Percentiles rank a stretch among this genome's conserved stretches.
Evolutionary conservation across 202 grass and related monocot genomes (phyloP).

Genomic region (Alloteropsis angusta): DNA sequence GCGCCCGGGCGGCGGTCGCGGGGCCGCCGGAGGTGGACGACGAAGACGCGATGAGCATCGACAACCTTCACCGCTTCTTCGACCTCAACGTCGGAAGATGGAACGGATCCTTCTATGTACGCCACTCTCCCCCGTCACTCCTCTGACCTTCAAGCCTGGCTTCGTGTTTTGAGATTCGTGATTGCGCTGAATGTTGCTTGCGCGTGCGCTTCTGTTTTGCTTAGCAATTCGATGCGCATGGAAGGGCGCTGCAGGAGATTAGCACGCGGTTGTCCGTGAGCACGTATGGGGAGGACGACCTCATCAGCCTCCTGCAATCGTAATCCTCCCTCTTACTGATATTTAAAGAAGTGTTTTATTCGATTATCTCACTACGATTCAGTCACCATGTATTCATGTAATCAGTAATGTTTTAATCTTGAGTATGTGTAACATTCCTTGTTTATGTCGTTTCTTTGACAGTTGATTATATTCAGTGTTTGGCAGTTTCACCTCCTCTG

Average conservation of each 20-base stretch:
- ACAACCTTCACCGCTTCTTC: constrained; percentile 63
- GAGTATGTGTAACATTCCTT: neutral
- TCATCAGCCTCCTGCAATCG: constrained; percentile 94
- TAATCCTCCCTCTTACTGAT: constrained; percentile 3
- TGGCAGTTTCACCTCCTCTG: neutral
- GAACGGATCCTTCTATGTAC: constrained; percentile 75
- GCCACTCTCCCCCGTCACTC: neutral
- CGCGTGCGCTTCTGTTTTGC: neutral
- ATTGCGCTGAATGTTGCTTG: neutral
- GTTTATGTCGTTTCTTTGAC: neutral
- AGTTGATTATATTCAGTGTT: neutral
- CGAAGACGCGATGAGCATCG: constrained; percentile 64
- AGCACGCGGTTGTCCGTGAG: constrained; percentile 66
- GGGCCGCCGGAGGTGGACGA: constrained; percentile 40
- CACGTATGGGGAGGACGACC: constrained; percentile 75
- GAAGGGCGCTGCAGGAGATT: constrained; percentile 56
- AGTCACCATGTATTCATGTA: neutral
- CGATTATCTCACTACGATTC: neutral
- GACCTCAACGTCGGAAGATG: constrained; percentile 79
- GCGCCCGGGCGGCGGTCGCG: constrained; percentile 32
- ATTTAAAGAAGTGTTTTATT: neutral
- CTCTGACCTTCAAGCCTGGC: neutral
- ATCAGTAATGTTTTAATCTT: neutral
- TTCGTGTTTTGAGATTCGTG: neutral
- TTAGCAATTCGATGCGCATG: constrained; percentile 88